Conservation (phyloP, 208 protist genomes). For the Crithidia fasciculata region DNA sequence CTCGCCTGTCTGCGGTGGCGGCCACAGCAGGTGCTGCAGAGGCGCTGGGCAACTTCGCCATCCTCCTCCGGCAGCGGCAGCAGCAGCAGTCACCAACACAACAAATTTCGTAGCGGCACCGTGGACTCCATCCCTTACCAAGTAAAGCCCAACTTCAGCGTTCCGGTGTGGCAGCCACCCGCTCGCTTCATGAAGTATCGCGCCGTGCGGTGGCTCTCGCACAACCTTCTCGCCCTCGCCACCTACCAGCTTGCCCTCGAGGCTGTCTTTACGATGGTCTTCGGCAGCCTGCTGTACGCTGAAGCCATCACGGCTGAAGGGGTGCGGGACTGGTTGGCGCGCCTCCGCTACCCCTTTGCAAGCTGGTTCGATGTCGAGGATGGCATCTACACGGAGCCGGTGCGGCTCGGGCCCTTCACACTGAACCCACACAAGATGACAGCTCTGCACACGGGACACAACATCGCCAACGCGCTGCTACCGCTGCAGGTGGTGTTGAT, state of each 20-base stretch:
- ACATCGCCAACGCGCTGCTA: slow-evolving; percentile 66
- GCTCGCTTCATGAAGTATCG: slow-evolving; percentile 45
- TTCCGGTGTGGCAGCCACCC: slow-evolving; percentile 45
- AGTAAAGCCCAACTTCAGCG: slow-evolving; percentile 28
- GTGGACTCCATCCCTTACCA: slow-evolving; percentile 26
- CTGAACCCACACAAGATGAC: slow-evolving; percentile 67
- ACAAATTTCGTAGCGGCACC: slow-evolving; percentile 22
- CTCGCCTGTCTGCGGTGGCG: background rate
- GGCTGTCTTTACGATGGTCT: slow-evolving; percentile 45
- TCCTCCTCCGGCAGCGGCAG: slow-evolving; percentile 5
- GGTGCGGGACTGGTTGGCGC: slow-evolving; percentile 35
- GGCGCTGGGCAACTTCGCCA: slow-evolving; percentile 13
- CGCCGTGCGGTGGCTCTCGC: slow-evolving; percentile 51
- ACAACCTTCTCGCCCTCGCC: slow-evolving; percentile 64
- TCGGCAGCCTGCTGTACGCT: slow-evolving; percentile 45
- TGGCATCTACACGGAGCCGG: slow-evolving; percentile 45
- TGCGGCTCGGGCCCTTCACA: slow-evolving; percentile 42
- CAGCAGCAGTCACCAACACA: background rate
- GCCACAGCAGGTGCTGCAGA: background rate
- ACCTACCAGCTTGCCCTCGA: slow-evolving; percentile 77
- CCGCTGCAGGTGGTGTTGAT: slow-evolving; percentile 67
- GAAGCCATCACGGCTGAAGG: slow-evolving; percentile 34
- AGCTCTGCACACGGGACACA: slow-evolving; percentile 66
- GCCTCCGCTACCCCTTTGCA: slow-evolving; percentile 56
- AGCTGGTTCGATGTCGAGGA: slow-evolving; percentile 55